A percentile compares a stretch with the other conserved stretches of the same genome.
Conservation (phyloP, 2,329 filamentous ascomycete species). For the Colletotrichum cereale region DNA sequence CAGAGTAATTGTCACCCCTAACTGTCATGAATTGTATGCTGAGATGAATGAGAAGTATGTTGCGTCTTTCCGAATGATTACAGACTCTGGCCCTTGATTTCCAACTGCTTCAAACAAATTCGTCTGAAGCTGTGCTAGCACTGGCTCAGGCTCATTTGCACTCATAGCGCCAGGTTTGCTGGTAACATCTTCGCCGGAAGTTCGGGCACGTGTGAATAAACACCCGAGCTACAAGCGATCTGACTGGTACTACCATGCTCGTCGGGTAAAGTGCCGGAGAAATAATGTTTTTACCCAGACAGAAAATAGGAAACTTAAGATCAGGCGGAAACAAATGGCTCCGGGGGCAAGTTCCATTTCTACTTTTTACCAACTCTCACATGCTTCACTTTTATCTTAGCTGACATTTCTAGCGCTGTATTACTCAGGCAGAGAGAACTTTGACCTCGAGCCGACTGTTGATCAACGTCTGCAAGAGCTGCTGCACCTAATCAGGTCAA, state of each 20-base stretch:
- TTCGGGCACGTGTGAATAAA: constrained; percentile 58
- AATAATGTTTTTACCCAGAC: constrained; percentile 67
- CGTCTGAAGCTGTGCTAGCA: not conserved
- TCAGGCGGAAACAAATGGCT: constrained; percentile 62
- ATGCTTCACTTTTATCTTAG: not conserved
- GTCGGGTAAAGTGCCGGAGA: constrained; percentile 60
- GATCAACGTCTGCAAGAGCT: constrained; percentile 61
- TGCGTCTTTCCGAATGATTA: constrained; percentile 43
- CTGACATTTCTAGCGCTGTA: constrained; percentile 41
- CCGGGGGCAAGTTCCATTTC: constrained; percentile 57
- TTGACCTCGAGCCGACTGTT: constrained; percentile 61
- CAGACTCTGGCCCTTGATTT: not conserved
- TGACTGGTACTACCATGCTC: constrained; percentile 59
- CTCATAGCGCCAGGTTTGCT: constrained; percentile 60
- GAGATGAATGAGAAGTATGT: constrained; percentile 46
- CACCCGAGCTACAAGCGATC: constrained; percentile 56
- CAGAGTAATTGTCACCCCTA: constrained; percentile 42
- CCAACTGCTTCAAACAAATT: not conserved
- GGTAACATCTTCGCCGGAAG: constrained; percentile 61
- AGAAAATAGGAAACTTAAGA: constrained; percentile 60
- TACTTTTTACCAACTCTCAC: not conserved
- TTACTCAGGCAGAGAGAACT: constrained; percentile 69
- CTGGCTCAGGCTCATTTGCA: constrained; percentile 47
- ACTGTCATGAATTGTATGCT: constrained; percentile 46
- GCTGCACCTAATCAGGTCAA: constrained; percentile 56